phyloP scores from a whole-genome alignment of 75 land plant species.

The Gnetum montanum region DNA sequence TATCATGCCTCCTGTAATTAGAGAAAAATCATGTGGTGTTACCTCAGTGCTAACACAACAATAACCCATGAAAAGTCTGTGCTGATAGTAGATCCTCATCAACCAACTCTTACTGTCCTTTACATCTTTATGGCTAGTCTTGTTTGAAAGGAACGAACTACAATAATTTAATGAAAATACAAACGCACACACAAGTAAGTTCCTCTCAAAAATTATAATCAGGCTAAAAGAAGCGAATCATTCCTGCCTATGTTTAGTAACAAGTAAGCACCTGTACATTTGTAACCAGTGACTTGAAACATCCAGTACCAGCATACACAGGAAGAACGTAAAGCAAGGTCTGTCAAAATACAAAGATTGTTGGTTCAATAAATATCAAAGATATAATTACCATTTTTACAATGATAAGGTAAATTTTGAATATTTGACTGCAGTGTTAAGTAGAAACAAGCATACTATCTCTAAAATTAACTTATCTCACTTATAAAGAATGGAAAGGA shows the following conservation, averaged over 20 bases:
- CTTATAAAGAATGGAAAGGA: slow-evolving; percentile 87
- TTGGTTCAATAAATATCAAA: neutral
- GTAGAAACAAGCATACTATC: no score
- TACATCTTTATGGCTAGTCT: slow-evolving; percentile 95
- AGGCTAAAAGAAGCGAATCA: no score
- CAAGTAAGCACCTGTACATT: slow-evolving; percentile 98
- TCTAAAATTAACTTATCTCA: no score
- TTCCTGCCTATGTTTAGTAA: neutral
- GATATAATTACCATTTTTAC: no score
- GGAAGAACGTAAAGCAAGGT: slow-evolving; percentile 60
- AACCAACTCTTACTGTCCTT: slow-evolving; percentile 84
- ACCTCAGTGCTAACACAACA: slow-evolving; percentile 91
- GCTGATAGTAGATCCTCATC: slow-evolving; percentile 69
- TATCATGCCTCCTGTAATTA: neutral
- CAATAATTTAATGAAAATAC: slow-evolving; percentile 7
- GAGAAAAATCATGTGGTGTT: slow-evolving; percentile 2
- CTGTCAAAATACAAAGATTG: slow-evolving; percentile 21
- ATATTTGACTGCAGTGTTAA: no score
- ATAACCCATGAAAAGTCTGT: slow-evolving; percentile 81
- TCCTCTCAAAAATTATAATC: neutral
- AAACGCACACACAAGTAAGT: neutral
- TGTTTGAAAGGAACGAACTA: slow-evolving; percentile 87
- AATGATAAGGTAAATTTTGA: no score
- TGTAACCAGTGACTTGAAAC: slow-evolving; percentile 96
- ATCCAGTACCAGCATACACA: slow-evolving; percentile 81